These are phyloP conservation scores for Colletotrichum sp. DNA, from an alignment of 2,329 filamentous ascomycete genomes.

Conservation along the genomic window DNA sequence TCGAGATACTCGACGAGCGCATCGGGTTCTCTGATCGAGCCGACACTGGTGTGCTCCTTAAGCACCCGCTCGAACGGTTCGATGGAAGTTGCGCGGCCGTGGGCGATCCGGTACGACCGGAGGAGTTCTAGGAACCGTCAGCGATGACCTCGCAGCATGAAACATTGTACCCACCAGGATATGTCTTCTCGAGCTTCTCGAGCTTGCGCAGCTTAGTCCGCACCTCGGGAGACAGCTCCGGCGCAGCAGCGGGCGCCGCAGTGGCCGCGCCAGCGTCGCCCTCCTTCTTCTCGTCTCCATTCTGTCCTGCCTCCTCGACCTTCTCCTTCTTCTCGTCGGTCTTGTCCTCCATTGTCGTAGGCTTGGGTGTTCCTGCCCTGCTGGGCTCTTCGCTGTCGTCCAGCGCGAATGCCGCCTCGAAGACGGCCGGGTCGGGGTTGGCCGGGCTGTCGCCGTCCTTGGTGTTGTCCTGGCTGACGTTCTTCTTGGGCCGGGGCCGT, in stretches of 20 bases:
- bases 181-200: constrained; percentile 88
- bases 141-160: background rate
- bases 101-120: constrained; percentile 89
- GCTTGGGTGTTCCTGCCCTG: constrained; percentile 63
- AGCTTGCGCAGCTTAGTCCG: constrained; percentile 79
- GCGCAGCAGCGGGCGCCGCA: constrained; percentile 20
- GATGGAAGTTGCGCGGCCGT: constrained; percentile 84
- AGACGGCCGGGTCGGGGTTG: constrained; percentile 84
- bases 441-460: constrained; percentile 45
- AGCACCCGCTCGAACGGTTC: constrained; percentile 92
- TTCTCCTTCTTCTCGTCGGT: constrained; percentile 24
- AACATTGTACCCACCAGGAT: constrained; percentile 67
- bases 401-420: constrained; percentile 85
- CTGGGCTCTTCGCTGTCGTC: constrained; percentile 79
- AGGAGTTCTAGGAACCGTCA: constrained; percentile 69
- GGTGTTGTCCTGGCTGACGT: constrained; percentile 26
- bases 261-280: constrained; percentile 22
- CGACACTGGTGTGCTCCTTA: constrained; percentile 90
- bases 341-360: constrained; percentile 37
- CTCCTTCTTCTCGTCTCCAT: constrained; percentile 27
- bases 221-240: constrained; percentile 76
- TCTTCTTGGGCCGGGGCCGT: constrained; percentile 45
- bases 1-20: constrained; percentile 89
- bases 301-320: constrained; percentile 18
- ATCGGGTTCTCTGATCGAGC: constrained; percentile 84